Conservation (phyloP, 441 rosid genomes). For the Pelargonium citronellum region DNA sequence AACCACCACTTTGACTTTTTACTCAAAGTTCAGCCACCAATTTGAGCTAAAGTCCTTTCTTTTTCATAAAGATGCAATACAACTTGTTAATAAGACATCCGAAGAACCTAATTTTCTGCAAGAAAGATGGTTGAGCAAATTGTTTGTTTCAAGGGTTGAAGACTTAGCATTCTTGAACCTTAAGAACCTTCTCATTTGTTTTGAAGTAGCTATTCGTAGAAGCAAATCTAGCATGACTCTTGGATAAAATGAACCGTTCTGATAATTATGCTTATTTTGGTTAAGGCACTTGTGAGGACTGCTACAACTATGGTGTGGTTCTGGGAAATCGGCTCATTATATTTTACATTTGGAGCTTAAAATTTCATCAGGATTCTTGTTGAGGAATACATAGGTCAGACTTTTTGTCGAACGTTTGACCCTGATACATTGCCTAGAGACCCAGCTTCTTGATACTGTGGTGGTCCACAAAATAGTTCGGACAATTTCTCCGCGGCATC, state of each 20-base stretch:
- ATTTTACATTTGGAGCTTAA: neutral
- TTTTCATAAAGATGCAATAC: neutral
- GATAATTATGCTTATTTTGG: conserved; percentile 9
- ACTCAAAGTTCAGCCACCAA: no score
- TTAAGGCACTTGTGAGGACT: conserved; percentile 2
- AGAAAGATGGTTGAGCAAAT: neutral
- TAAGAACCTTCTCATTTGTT: neutral
- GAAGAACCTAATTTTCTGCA: neutral
- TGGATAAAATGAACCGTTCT: neutral
- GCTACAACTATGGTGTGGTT: conserved; percentile 3
- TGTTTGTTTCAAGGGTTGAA: neutral
- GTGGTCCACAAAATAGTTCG: neutral
- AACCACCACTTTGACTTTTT: no score
- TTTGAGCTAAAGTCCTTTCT: no score
- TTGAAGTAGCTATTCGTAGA: neutral
- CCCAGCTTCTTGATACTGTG: neutral
- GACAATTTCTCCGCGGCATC: neutral
- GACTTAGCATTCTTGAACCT: neutral
- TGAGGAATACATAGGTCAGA: conserved; percentile 4
- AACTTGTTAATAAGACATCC: neutral
- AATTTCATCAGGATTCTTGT: neutral
- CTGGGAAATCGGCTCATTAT: neutral
- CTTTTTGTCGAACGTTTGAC: conserved; percentile 3
- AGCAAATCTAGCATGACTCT: neutral
- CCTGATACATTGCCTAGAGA: neutral